Evolutionary conservation across 495 filamentous ascomycete genomes (phyloP), one percentile per base, ranked within the genome.

Genomic region (Tetracladium marchalianum): DNA sequence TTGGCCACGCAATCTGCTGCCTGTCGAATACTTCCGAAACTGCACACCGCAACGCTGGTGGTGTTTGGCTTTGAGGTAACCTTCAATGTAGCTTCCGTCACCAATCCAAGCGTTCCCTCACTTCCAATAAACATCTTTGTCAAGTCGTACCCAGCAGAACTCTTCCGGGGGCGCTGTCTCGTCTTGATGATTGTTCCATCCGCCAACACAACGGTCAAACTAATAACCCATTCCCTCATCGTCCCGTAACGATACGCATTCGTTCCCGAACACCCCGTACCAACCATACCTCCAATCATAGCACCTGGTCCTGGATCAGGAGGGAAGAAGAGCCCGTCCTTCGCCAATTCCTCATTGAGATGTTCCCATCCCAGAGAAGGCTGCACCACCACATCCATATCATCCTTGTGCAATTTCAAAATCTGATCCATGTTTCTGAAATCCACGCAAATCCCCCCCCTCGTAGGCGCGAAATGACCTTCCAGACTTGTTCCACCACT

Each of bases 261-360:
- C 27, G 90, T 97, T 31, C 90, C 90, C 49, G 78, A 84, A 71
- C 90, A 96, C 27, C 89, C 89, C 0, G 90, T 96, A 0, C 86
- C 90, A 11, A 96, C 80, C 90, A 97, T 97, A 35, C 90, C 90
- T 33, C 90, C 90, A 51, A 97, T 95, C 79, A 85, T 85, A 39
- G 84, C 84, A 13, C 82, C 83, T 18, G 84, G 84, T 19, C 85
- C 85, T 9, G 85, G 85, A 59, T 90, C 85, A 0, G 86, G 85
- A 11, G 85, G 85, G 62, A 90, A 90, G 71, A 90, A 89, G 1
- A 90, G 68, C 38, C 76, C 77, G 10, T 82, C 64, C 43, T 81
- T 63, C 18, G 68, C 72, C 15, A 90, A 70, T 50, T 78, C 70
- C 55, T 88, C 83, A 60, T 90, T 90, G 4, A 90, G 68, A 4